These are phyloP conservation scores for Dryadomyces sulphureus DNA, from an alignment of 2,329 filamentous ascomycete genomes.

Conservation along the genomic window DNA sequence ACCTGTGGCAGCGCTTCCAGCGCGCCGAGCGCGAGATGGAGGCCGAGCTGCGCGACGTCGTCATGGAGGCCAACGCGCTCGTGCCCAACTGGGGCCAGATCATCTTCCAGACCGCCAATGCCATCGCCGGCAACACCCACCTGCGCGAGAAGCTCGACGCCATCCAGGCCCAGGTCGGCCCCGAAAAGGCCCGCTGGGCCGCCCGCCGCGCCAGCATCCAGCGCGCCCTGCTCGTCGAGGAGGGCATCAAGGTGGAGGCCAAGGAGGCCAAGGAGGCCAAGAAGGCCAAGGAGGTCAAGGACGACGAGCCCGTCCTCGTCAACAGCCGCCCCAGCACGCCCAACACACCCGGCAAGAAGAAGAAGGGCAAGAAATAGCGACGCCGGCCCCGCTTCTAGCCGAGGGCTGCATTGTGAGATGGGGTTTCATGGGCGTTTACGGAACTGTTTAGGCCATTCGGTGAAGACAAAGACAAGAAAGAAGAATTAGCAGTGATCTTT, in stretches of 20 bases:
- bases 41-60: conserved; percentile 85
- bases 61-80: conserved; percentile 89
- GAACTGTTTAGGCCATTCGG: too few relatives aligned
- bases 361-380: conserved; percentile 47
- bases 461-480: too few relatives aligned
- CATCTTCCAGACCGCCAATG: conserved; percentile 96
- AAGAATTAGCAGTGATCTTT: too few relatives aligned
- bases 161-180: conserved; percentile 52
- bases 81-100: conserved; percentile 77
- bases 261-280: conserved; percentile 19
- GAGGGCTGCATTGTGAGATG: too few relatives aligned
- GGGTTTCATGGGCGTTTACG: too few relatives aligned
- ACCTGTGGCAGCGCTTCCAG: conserved; percentile 84
- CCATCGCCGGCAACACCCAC: conserved; percentile 74
- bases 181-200: conserved; percentile 88
- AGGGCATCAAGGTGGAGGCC: conserved; percentile 27
- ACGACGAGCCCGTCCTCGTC: conserved; percentile 62
- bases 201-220: conserved; percentile 61
- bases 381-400: not conserved
- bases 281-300: conserved; percentile 39
- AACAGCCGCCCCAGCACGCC: conserved; percentile 12
- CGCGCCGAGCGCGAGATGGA: conserved; percentile 96
- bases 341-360: conserved; percentile 31
- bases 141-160: conserved; percentile 63
- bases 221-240: conserved; percentile 69